Evolutionary conservation across 2,329 filamentous ascomycete genomes (phyloP), one percentile per base, ranked within the genome.

Genomic region (Fusarium fujikuroi): DNA sequence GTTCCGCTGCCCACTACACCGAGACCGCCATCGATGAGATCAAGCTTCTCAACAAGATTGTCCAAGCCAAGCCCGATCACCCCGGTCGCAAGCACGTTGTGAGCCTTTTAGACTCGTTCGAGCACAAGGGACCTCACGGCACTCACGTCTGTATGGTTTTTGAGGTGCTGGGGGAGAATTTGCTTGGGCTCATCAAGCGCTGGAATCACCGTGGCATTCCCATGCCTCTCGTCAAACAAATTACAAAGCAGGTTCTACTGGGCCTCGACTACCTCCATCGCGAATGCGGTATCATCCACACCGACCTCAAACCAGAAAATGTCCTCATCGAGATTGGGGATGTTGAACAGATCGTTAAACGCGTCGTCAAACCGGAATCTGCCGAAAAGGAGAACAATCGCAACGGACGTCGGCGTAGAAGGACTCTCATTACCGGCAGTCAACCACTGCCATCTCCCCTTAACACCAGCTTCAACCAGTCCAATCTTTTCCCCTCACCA

Each of bases 101-200:
- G 82, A 97, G 95, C 82, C 88, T 99, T 43, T 89, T 98, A 77
- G 95, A 98, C 83, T 97, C 94, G 1, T 99, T 99, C 82, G 95
- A 98, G 81, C 96, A 98, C 85, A 97, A 97, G 83, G 96, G 96
- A 15, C 95, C 95, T 47, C 97, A 99, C 79, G 96, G 96, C 53
- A 93, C 94, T 58, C 96, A 99, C 80, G 95, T 98, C 66, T 99
- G 96, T 86, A 98, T 99, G 95, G 96, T 99, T 12, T 99, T 99
- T 78, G 96, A 99, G 83, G 96, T 99, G 7, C 84, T 99, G 63
- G 96, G 96, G 60, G 95, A 98, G 87, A 98, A 98, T 80, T 84
- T 98, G 73, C 85, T 98, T 60, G 95, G 96, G 32, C 84, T 99
- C 80, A 98, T 99, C 87, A 98, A 98, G 89, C 92, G 94, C 78